These are phyloP conservation scores for Claviceps citrina DNA, from an alignment of 2,329 filamentous ascomycete species.

Conservation along the genomic window DNA sequence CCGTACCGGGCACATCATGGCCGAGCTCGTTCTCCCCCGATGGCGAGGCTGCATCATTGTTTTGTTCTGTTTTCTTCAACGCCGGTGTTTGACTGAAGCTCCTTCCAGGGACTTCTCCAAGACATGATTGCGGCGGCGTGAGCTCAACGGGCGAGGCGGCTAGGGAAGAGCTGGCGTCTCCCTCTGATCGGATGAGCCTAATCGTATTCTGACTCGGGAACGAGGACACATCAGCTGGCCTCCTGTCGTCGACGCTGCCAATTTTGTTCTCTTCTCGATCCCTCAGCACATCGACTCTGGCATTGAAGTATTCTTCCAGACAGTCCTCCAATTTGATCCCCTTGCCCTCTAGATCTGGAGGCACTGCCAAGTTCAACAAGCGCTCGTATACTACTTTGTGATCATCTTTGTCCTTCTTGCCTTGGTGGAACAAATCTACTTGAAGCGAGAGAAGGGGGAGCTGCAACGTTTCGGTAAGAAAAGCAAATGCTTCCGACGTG, in stretches of 20 bases:
- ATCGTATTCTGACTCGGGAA: constrained; percentile 19
- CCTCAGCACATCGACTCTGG: constrained; percentile 73
- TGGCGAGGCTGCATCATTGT: not conserved
- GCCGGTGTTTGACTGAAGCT: not conserved
- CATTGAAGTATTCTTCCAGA: constrained; percentile 89
- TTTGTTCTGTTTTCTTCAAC: not conserved
- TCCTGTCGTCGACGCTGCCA: constrained; percentile 15
- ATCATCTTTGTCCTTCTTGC: constrained; percentile 71
- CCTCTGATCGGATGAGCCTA: constrained; percentile 20
- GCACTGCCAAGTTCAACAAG: constrained; percentile 80
- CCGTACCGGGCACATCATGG: constrained; percentile 2
- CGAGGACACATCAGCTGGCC: constrained; percentile 11
- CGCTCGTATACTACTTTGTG: constrained; percentile 92
- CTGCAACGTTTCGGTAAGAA: constrained; percentile 80
- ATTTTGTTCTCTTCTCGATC: constrained; percentile 45
- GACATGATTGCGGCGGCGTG: constrained; percentile 10
- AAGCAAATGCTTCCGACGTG: constrained; percentile 86
- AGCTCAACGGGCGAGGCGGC: constrained; percentile 19
- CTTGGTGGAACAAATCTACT: constrained; percentile 88
- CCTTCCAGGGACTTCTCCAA: not conserved
- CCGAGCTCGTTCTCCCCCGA: not conserved
- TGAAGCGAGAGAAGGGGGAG: constrained; percentile 78
- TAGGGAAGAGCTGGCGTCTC: constrained; percentile 18
- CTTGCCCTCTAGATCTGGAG: constrained; percentile 53
- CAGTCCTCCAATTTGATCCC: constrained; percentile 76